phyloP scores from a whole-genome alignment of 192 early-diverging fungal genomes.

The Coemansia brasiliensis region DNA sequence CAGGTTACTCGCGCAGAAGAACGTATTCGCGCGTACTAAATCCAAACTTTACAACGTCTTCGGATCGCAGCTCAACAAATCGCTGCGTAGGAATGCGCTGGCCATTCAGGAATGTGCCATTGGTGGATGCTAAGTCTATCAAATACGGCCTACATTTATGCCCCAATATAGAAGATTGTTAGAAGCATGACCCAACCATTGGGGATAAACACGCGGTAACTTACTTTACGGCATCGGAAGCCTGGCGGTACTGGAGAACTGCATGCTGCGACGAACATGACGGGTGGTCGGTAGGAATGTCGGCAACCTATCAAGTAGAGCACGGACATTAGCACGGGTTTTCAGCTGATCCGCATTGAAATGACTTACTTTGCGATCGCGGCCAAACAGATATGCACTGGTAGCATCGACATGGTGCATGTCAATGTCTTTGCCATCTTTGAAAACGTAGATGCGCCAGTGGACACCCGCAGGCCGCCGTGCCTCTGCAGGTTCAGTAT shows the following conservation, averaged over 20 bases:
- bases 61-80: constrained; percentile 79
- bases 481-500: constrained; percentile 89
- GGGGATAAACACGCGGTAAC: constrained; percentile 9
- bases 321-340: background rate
- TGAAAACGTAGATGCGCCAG: constrained; percentile 93
- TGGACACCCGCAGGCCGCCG: constrained; percentile 62
- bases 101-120: constrained; percentile 89
- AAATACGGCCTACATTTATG: constrained; percentile 73
- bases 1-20: constrained; percentile 64
- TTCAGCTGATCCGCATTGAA: background rate
- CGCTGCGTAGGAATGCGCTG: constrained; percentile 68
- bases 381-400: constrained; percentile 84
- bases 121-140: constrained; percentile 90
- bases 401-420: constrained; percentile 82
- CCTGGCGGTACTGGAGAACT: constrained; percentile 82
- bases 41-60: constrained; percentile 90
- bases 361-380: constrained; percentile 65
- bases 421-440: constrained; percentile 86
- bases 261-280: constrained; percentile 95
- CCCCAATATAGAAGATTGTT: too few species aligned
- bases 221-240: constrained; percentile 42
- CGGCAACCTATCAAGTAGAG: constrained; percentile 60
- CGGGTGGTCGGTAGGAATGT: constrained; percentile 94
- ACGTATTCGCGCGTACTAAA: constrained; percentile 91
- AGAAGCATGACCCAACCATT: background rate